Base-by-base conservation (phyloP, 176 grass and related monocot genomes). In the Rhynchospora pubera region DNA sequence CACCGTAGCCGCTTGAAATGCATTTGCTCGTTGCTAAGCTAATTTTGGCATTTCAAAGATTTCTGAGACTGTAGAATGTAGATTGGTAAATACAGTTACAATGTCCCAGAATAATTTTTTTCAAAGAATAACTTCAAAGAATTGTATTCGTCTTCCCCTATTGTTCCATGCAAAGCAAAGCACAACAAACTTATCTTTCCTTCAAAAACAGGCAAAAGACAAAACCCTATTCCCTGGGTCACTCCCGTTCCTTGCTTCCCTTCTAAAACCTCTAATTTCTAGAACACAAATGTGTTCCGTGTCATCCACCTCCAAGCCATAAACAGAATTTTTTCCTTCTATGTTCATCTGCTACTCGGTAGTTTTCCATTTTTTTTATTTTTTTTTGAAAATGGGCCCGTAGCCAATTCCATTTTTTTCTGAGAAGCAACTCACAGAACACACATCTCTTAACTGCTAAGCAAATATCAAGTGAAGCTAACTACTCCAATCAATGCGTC, bases 341-440 rank as follows among this genome's bases (percentile, higher is more conserved):
- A 52, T 15, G 5, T 26, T 53, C 71, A 53, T 8, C 65, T 62
- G 57, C 39, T 34, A 65, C 7, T 65, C 24, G 23, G 12, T 47
- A 28, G 21, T 62, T 62, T 62, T 62, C 57, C 28, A 61, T 45
- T n/a, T n/a, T n/a, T n/a, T n/a, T n/a, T n/a, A n/a, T n/a, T n/a
- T n/a, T n/a, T n/a, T n/a, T n/a, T n/a, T n/a, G n/a, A n/a, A n/a
- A n/a, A n/a, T n/a, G n/a, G n/a, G n/a, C n/a, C n/a, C n/a, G n/a
- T n/a, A n/a, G n/a, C n/a, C n/a, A n/a, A n/a, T n/a, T n/a, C n/a
- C n/a, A n/a, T n/a, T n/a, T 65, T n/a, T 5, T 81, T 32, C 60
- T 12, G 51, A 62, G 79, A 82, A 82, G 79, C 79, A 66, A 82
- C 79, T 43, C 58, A 10, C 61, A 51, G 77, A 79, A 60, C 32